Evolutionary conservation across 2,329 filamentous ascomycete species (phyloP).

Genomic region (Aspergillus sp.): DNA sequence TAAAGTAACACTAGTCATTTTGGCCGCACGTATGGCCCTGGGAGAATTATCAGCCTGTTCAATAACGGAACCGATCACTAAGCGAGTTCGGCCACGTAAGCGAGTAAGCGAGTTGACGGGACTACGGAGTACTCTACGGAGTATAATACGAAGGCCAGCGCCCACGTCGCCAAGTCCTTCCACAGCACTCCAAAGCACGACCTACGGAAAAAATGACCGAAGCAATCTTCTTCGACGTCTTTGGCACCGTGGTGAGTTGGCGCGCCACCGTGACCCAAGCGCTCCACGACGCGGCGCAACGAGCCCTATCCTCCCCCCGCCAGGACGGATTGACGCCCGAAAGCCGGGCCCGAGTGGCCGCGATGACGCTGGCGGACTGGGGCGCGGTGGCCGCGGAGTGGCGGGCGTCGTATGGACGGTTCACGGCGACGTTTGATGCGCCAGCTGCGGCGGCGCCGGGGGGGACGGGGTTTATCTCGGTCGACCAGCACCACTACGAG

Average conservation of each 20-base stretch:
- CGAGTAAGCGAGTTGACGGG: no score
- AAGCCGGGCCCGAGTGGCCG: slow-evolving; percentile 42
- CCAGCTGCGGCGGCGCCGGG: slow-evolving; percentile 12
- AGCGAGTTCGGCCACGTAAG: no score
- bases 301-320: slow-evolving; percentile 41
- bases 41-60: no score
- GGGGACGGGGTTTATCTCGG: slow-evolving; percentile 49
- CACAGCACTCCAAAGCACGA: neutral
- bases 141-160: no score
- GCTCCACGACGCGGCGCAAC: slow-evolving; percentile 45
- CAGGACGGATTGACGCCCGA: slow-evolving; percentile 37
- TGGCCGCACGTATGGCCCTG: no score
- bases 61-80: no score
- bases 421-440: slow-evolving; percentile 44
- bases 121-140: no score
- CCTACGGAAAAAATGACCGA: neutral
- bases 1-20: no score
- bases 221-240: slow-evolving; percentile 29
- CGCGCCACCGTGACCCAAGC: slow-evolving; percentile 56
- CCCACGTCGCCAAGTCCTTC: no score
- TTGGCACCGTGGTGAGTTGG: slow-evolving; percentile 67
- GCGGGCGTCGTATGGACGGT: slow-evolving; percentile 55
- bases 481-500: slow-evolving; percentile 63
- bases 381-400: slow-evolving; percentile 60
- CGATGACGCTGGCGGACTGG: slow-evolving; percentile 54